These are phyloP conservation scores for Nicotiana knightiana DNA, from an alignment of 257 asterid species.

Conservation along the genomic window DNA sequence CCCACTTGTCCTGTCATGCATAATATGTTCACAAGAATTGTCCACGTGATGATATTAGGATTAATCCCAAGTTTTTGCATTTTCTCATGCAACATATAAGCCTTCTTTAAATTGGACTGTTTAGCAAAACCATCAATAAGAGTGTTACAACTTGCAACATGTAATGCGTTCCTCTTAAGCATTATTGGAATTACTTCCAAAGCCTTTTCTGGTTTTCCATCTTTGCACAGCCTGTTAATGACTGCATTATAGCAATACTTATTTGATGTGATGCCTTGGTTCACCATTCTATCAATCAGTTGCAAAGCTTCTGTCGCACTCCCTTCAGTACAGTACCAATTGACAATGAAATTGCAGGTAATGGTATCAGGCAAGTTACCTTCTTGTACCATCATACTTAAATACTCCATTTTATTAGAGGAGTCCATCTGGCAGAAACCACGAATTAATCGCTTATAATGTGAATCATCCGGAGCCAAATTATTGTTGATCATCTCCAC, in stretches of 20 bases:
- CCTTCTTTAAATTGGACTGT: conserved; percentile 39
- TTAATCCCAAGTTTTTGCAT: conserved; percentile 44
- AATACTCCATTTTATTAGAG: conserved; percentile 26
- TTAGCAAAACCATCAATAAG: conserved; percentile 51
- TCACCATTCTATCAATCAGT: conserved; percentile 21
- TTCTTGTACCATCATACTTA: conserved; percentile 24
- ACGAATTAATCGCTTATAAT: conserved; percentile 30
- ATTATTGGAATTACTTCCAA: conserved; percentile 49
- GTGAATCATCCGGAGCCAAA: conserved; percentile 31
- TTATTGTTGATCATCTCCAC: conserved; percentile 46
- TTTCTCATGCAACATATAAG: conserved; percentile 28
- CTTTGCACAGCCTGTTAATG: conserved; percentile 30
- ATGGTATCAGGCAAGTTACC: conserved; percentile 20
- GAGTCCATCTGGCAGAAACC: conserved; percentile 41
- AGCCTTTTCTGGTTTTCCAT: conserved; percentile 41
- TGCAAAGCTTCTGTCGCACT: conserved; percentile 26
- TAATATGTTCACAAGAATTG: conserved; percentile 41
- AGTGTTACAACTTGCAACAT: conserved; percentile 40
- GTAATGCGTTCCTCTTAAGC: conserved; percentile 41
- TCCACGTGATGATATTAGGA: conserved; percentile 36
- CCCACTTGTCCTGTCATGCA: conserved; percentile 23
- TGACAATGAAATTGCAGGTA: conserved; percentile 29
- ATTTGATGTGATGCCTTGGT: conserved; percentile 21
- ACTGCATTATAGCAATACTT: conserved; percentile 25
- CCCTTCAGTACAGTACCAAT: conserved; percentile 38